Evolutionary conservation across 1,139 yeast species (phyloP).

Genomic region (Eremothecium coryli): DNA sequence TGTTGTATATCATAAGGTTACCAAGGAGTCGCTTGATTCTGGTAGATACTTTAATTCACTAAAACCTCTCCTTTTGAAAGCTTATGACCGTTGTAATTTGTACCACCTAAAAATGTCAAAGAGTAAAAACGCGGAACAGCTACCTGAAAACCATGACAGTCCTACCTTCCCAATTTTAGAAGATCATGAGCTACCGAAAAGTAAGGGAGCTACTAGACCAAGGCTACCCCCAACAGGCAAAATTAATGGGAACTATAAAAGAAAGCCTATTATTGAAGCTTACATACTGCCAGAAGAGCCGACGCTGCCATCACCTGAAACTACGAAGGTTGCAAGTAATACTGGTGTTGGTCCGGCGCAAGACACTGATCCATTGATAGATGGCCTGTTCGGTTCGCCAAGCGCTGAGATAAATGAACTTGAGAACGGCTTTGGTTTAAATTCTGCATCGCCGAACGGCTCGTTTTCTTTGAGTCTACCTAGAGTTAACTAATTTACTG

Average conservation of each 20-base stretch:
- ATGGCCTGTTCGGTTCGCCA: slow-evolving; percentile 8
- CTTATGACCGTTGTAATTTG: slow-evolving; percentile 44
- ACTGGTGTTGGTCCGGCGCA: slow-evolving; percentile 3
- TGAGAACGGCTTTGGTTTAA: slow-evolving; percentile 7
- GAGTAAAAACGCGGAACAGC: slow-evolving; percentile 42
- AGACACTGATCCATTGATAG: slow-evolving; percentile 5
- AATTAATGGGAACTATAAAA: slow-evolving; percentile 55
- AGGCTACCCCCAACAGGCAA: slow-evolving; percentile 93
- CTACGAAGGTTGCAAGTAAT: slow-evolving; percentile 2
- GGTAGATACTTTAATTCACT: slow-evolving; percentile 40
- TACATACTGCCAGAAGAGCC: slow-evolving; percentile 38
- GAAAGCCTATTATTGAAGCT: slow-evolving; percentile 45
- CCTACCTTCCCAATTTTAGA: slow-evolving; percentile 43
- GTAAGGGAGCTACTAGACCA: slow-evolving; percentile 70
- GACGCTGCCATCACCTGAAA: background rate
- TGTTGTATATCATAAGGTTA: slow-evolving; percentile 39
- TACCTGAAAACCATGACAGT: slow-evolving; percentile 36
- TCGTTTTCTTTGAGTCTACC: slow-evolving; percentile 13
- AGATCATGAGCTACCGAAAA: slow-evolving; percentile 64
- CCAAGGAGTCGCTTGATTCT: slow-evolving; percentile 46
- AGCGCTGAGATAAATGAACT: slow-evolving; percentile 1
- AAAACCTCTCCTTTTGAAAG: slow-evolving; percentile 46
- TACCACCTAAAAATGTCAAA: slow-evolving; percentile 41
- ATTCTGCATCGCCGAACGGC: slow-evolving; percentile 7
- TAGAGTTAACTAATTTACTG: slow-evolving; percentile 8